phyloP scores from a whole-genome alignment of 164 flowering plant species.

The Nymphaea colorata region DNA sequence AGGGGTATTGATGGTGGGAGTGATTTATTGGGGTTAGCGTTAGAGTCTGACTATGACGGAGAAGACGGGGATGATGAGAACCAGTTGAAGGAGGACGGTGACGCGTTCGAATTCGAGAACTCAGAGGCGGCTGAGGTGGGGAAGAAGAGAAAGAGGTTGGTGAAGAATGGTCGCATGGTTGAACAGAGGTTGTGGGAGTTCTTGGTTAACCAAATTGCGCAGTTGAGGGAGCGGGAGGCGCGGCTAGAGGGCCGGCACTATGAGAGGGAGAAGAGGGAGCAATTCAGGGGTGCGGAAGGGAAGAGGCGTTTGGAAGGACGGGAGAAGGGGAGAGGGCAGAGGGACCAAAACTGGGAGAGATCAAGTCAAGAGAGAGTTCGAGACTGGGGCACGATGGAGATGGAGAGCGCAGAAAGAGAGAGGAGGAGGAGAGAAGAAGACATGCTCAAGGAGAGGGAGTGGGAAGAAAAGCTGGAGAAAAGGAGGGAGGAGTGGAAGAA shows the following conservation, averaged over 20 bases:
- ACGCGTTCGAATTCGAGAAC: constrained; percentile 46
- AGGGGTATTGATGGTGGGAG: constrained; percentile 22
- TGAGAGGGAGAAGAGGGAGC: constrained; percentile 46
- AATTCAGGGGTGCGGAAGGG: constrained; percentile 15
- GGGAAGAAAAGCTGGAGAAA: constrained; percentile 69
- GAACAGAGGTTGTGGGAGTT: constrained; percentile 26
- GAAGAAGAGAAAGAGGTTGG: constrained; percentile 39
- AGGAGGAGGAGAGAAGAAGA: constrained; percentile 56
- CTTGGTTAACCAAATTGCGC: constrained; percentile 37
- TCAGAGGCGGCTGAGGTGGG: constrained; percentile 25
- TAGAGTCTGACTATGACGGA: constrained; percentile 61
- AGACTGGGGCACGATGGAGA: constrained; percentile 59
- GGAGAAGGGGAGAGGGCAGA: constrained; percentile 38
- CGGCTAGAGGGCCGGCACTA: constrained; percentile 45
- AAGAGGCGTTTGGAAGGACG: constrained; percentile 36
- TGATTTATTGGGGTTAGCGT: constrained; percentile 42
- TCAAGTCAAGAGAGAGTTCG: constrained; percentile 34
- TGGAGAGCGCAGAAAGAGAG: constrained; percentile 51
- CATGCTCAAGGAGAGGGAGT: constrained; percentile 44
- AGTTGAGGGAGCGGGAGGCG: constrained; percentile 59
- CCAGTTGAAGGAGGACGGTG: constrained; percentile 38
- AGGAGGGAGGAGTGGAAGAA: constrained; percentile 76
- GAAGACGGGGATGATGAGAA: constrained; percentile 34
- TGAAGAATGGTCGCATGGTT: constrained; percentile 26
- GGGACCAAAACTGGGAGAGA: constrained; percentile 36